Percentiles rank a stretch among this genome's conserved stretches.
Evolutionary conservation across 805 yeast species (phyloP).

Genomic region (Kuraishia hungarica): DNA sequence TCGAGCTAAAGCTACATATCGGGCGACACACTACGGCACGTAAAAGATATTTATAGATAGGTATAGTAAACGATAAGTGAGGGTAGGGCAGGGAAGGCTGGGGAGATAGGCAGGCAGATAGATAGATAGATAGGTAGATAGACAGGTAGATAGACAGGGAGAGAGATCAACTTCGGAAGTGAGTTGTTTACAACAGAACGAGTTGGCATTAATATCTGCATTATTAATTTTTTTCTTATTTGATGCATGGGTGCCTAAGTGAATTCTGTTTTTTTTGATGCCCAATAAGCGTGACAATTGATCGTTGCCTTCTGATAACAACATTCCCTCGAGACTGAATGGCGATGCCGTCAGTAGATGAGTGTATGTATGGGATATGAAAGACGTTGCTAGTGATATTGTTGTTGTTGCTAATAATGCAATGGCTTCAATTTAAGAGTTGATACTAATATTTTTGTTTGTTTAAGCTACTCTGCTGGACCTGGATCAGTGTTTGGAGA

Average conservation of each 20-base stretch:
- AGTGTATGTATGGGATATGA: not conserved
- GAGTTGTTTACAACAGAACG: too few relatives aligned
- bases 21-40: not conserved
- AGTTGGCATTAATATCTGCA: too few relatives aligned
- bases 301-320: not conserved
- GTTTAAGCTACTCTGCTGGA: constrained; percentile 24
- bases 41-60: not conserved
- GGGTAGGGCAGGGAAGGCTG: too few relatives aligned
- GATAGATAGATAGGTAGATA: too few relatives aligned
- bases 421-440: not conserved
- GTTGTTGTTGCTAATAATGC: too few relatives aligned
- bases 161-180: not conserved
- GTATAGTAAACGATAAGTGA: not conserved
- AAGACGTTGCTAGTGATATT: too few relatives aligned
- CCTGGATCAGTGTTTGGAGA: constrained; percentile 64
- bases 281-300: not conserved
- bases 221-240: too few relatives aligned
- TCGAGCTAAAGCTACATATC: not conserved
- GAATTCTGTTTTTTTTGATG: not conserved
- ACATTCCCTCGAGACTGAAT: not conserved
- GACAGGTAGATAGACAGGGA: not conserved
- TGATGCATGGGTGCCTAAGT: not conserved
- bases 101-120: too few relatives aligned
- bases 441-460: not conserved
- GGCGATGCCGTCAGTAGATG: not conserved